Conservation (phyloP, 2,329 filamentous ascomycete species). For the Verticillium nonalfalfae region DNA sequence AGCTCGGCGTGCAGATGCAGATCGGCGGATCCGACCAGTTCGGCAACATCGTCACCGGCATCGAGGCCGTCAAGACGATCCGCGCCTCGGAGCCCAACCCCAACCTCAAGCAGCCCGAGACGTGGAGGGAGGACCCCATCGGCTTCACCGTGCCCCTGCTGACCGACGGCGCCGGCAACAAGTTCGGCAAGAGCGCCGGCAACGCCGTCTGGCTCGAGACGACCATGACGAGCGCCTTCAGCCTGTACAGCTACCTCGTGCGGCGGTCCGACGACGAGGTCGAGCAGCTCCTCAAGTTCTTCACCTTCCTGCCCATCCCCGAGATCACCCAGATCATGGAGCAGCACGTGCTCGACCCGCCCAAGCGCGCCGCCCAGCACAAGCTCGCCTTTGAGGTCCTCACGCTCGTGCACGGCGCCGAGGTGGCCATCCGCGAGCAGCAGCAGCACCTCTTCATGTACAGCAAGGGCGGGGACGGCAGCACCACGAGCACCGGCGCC, state of each 20-base stretch:
- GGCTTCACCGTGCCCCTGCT: constrained; percentile 89
- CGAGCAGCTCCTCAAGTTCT: constrained; percentile 74
- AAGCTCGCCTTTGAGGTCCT: constrained; percentile 76
- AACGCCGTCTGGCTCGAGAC: constrained; percentile 91
- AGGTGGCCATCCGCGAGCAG: constrained; percentile 58
- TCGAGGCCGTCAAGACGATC: constrained; percentile 76
- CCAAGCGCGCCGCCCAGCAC: constrained; percentile 75
- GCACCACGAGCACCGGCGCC: constrained; percentile 8
- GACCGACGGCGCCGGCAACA: constrained; percentile 76
- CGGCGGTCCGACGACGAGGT: constrained; percentile 76
- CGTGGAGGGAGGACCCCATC: constrained; percentile 53
- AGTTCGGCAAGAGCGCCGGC: constrained; percentile 91
- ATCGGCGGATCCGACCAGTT: constrained; percentile 95
- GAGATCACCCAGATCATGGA: constrained; percentile 64
- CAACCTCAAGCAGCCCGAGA: constrained; percentile 27
- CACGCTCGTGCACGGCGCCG: constrained; percentile 66
- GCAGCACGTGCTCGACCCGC: constrained; percentile 60
- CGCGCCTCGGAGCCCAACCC: constrained; percentile 49
- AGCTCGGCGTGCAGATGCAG: constrained; percentile 69
- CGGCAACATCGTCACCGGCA: constrained; percentile 89
- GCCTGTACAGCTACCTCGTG: constrained; percentile 88
- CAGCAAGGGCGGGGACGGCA: constrained; percentile 16
- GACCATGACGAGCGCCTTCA: constrained; percentile 73
- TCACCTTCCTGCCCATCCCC: constrained; percentile 76
- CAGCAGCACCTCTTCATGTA: constrained; percentile 45